A percentile compares a stretch with the other conserved stretches of the same genome.
Evolutionary conservation across 2,329 filamentous ascomycete species (phyloP).

Genomic region (Colletotrichum liaoningense): DNA sequence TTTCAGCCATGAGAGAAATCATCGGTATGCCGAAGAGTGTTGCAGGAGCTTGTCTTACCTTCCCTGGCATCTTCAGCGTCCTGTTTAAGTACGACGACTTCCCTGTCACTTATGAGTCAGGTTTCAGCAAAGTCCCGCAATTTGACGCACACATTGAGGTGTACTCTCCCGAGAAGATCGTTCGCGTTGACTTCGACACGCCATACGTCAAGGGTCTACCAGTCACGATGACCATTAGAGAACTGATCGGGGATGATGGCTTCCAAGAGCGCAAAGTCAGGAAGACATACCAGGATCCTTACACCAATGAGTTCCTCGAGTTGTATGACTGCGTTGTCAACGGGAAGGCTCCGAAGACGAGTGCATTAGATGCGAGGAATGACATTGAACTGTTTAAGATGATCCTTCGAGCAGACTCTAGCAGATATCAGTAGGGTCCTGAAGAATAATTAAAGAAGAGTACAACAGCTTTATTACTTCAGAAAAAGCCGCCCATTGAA

Average conservation of each 20-base stretch:
- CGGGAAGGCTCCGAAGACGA: constrained; percentile 42
- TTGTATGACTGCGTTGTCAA: constrained; percentile 44
- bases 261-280: constrained; percentile 53
- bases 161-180: constrained; percentile 64
- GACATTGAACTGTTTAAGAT: constrained; percentile 47
- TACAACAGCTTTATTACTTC: neutral
- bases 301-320: constrained; percentile 50
- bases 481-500: neutral
- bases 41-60: constrained; percentile 47
- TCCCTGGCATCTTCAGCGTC: constrained; percentile 48
- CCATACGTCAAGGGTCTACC: constrained; percentile 68
- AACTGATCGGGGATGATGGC: constrained; percentile 50
- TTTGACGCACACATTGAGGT: constrained; percentile 66
- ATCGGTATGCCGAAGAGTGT: constrained; percentile 55
- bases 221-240: constrained; percentile 59
- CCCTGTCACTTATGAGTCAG: constrained; percentile 67
- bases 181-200: constrained; percentile 66
- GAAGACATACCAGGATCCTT: constrained; percentile 57
- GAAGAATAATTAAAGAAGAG: neutral
- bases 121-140: constrained; percentile 61
- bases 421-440: neutral
- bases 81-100: constrained; percentile 60
- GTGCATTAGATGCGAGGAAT: constrained; percentile 41
- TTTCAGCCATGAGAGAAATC: constrained; percentile 62
- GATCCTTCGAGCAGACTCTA: constrained; percentile 36